Conservation (phyloP, 2,329 filamentous ascomycete genomes). For the Colletotrichum tanaceti region DNA sequence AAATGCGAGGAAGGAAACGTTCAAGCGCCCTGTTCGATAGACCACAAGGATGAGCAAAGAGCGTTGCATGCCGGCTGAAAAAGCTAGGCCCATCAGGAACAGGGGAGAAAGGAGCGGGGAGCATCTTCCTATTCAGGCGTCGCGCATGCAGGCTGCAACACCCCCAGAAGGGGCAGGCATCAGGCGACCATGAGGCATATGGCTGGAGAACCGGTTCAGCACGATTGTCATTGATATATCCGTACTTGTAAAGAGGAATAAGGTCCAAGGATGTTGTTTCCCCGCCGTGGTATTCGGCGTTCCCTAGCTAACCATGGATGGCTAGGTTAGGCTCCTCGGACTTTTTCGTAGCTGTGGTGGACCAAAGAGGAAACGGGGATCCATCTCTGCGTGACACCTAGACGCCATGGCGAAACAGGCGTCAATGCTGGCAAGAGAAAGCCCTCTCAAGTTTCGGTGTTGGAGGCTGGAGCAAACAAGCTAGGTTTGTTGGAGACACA, state of each 20-base stretch:
- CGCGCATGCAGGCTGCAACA: not conserved
- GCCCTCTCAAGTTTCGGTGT: constrained; percentile 5
- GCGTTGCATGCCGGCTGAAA: not conserved
- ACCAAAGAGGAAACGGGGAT: not conserved
- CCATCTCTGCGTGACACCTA: not conserved
- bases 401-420: constrained; percentile 8
- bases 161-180: not conserved
- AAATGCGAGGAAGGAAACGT: not conserved
- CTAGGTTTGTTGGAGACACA: constrained; percentile 2
- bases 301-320: not conserved
- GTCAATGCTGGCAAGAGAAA: not conserved
- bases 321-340: constrained; percentile 1
- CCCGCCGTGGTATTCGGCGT: not conserved
- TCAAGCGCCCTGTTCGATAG: not conserved
- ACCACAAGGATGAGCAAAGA: not conserved
- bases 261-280: not conserved
- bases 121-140: not conserved
- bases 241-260: not conserved
- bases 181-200: not conserved
- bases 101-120: not conserved
- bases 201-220: not conserved
- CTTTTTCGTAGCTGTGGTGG: constrained; percentile 5
- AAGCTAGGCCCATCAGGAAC: not conserved
- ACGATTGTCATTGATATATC: not conserved
- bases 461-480: constrained; percentile 25